Percentiles rank a stretch among this genome's conserved stretches.
These are phyloP conservation scores for Prunus davidiana DNA, from an alignment of 306 rosid genomes.

Conservation along the genomic window DNA sequence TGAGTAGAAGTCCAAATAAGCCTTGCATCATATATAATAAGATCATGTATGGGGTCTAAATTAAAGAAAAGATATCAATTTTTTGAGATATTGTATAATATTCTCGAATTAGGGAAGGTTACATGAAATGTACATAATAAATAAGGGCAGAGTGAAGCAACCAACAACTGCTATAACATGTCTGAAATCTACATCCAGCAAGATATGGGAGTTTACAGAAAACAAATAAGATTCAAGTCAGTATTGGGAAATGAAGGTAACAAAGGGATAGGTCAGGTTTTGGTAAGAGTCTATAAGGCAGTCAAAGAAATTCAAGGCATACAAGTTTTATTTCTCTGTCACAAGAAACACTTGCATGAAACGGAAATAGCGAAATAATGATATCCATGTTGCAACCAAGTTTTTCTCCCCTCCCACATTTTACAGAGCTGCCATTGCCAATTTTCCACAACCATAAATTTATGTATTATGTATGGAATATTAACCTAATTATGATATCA, in stretches of 20 bases:
- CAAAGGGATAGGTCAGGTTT: constrained; percentile 36
- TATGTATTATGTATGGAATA: background rate
- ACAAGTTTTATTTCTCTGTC: background rate
- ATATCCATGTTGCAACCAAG: too few species aligned
- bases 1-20: too few species aligned
- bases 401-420: background rate
- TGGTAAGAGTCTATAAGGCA: constrained; percentile 20
- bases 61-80: background rate
- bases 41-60: too few species aligned
- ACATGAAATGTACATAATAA: background rate
- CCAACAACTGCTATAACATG: constrained; percentile 12
- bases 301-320: constrained; percentile 12
- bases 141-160: background rate
- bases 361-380: too few species aligned
- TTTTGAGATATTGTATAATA: background rate
- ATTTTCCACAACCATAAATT: background rate
- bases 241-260: constrained; percentile 36
- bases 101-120: background rate
- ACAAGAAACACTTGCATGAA: too few species aligned
- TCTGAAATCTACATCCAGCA: constrained; percentile 15
- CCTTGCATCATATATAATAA: too few species aligned
- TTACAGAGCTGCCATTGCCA: background rate
- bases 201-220: constrained; percentile 33
- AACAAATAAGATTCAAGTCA: constrained; percentile 12
- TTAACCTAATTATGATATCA: background rate